These are phyloP conservation scores for Lentinula lateritia DNA, from an alignment of 768 basidiomycete species.

Conservation along the genomic window DNA sequence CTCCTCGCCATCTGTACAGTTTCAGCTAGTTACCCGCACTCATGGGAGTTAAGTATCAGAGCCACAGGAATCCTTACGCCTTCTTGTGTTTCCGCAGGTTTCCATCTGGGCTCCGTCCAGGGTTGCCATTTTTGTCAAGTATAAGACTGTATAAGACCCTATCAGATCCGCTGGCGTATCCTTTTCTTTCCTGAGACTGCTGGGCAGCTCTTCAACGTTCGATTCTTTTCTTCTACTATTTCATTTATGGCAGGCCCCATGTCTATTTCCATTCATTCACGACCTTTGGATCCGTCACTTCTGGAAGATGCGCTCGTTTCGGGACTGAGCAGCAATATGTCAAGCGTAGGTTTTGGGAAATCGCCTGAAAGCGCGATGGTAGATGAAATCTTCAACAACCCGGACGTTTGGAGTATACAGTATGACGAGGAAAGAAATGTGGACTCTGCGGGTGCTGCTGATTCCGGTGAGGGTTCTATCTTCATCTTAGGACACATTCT, in stretches of 20 bases:
- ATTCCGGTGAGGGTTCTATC: neutral
- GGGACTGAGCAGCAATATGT: neutral
- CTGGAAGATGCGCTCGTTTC: slow-evolving; percentile 3
- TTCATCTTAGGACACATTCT: neutral
- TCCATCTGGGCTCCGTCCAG: neutral
- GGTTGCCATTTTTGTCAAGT: slow-evolving; percentile 18
- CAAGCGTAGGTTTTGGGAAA: neutral
- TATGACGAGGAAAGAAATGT: neutral
- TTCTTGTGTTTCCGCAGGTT: neutral
- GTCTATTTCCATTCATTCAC: neutral
- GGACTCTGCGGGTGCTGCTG: neutral
- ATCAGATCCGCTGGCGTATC: neutral
- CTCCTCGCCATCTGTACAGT: neutral
- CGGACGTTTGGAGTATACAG: slow-evolving; percentile 5
- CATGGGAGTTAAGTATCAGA: slow-evolving; percentile 1
- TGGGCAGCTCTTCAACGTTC: slow-evolving; percentile 2
- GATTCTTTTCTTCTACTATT: neutral
- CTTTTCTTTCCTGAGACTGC: slow-evolving; percentile 3
- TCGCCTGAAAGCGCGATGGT: slow-evolving; percentile 6
- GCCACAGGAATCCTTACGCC: neutral
- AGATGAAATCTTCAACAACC: slow-evolving; percentile 7
- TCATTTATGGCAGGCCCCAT: slow-evolving; percentile 1
- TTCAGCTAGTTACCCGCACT: slow-evolving; percentile 1
- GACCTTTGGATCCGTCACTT: neutral
- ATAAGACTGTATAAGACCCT: neutral